Conservation (phyloP, 2,329 filamentous ascomycete species). For the Sphaceloma murrayae region DNA sequence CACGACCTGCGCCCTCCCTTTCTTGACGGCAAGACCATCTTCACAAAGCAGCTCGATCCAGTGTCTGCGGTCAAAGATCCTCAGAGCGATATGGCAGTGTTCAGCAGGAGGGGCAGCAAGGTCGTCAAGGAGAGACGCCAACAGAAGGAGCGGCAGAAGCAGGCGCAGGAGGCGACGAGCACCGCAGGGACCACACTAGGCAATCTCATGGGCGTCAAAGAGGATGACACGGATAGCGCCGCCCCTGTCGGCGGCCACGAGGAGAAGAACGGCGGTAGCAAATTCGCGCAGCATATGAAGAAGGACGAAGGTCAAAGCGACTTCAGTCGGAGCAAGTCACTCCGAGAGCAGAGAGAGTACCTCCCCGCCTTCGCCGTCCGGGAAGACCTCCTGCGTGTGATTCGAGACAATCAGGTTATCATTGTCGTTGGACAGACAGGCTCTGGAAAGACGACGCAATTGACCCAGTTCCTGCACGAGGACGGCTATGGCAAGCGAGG, state of each 20-base stretch:
- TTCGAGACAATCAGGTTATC: constrained; percentile 92
- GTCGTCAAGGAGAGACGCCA: constrained; percentile 87
- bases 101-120: constrained; percentile 86
- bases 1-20: constrained; percentile 93
- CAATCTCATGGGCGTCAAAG: constrained; percentile 91
- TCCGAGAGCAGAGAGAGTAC: constrained; percentile 85
- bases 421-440: constrained; percentile 97
- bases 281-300: constrained; percentile 86
- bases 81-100: constrained; percentile 98
- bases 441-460: constrained; percentile 92
- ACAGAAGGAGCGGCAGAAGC: constrained; percentile 84
- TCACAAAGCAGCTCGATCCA: constrained; percentile 93
- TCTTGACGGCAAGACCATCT: constrained; percentile 85
- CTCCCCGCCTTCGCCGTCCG: constrained; percentile 92
- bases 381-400: constrained; percentile 82
- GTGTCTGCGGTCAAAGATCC: constrained; percentile 86
- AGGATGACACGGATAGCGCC: constrained; percentile 81
- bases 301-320: constrained; percentile 72
- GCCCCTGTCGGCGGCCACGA: constrained; percentile 61
- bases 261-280: constrained; percentile 52
- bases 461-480: constrained; percentile 92
- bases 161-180: constrained; percentile 90
- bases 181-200: constrained; percentile 84
- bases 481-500: constrained; percentile 83
- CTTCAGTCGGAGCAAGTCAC: constrained; percentile 85